Base-by-base conservation (phyloP, 2,329 filamentous ascomycete species). In the Aspergillus ustus region DNA sequence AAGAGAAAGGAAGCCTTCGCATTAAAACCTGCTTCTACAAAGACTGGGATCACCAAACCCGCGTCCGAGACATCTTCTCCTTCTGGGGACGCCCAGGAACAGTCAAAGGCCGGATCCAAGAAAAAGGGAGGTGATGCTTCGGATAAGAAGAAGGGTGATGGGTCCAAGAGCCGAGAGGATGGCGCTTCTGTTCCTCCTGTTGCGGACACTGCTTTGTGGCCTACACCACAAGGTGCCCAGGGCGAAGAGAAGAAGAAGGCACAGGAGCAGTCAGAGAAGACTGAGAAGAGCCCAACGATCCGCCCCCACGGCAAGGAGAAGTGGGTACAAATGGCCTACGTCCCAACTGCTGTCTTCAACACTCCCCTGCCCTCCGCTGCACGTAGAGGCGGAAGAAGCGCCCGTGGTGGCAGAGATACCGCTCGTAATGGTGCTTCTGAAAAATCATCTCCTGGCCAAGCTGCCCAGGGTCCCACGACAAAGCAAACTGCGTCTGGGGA, bases 291-390 rank as follows among this genome's bases (percentile, higher is more conserved):
- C 69, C 83, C 72, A 69, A 75, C 68, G 69, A 86, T 81, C 76
- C 89, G 84, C 68, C 76, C 81, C 15, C 82, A 86, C 63, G 82
- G 85, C 60, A 96, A 96, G 81, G 88, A 91, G 70, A 91, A 93
- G 72, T 98, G 95, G 94, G 88, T 91, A 61, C 85, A 88, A 1
- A 86, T 97, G 60, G 87, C 89, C 37, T 94, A 93, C 71, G 92
- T 91, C 13, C 94, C 93, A 8, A 90, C 87, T 15, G 92, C 95
- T 52, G 89, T 89, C 61, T 98, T 96, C 77, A 90, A 92, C 74
- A 97, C 95, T 0, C 92, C 91, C 29, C 77, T 97, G 40, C 81
- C 81, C 13, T 69, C 78, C 49, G 74, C 79, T 64, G 78, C 81
- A 54, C 80, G 84, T 60, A 81, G 84, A 69, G 84, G 85, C 57